These are phyloP conservation scores for Pseudogymnoascus sp. DNA, from an alignment of 2,329 filamentous ascomycete species.

Conservation along the genomic window DNA sequence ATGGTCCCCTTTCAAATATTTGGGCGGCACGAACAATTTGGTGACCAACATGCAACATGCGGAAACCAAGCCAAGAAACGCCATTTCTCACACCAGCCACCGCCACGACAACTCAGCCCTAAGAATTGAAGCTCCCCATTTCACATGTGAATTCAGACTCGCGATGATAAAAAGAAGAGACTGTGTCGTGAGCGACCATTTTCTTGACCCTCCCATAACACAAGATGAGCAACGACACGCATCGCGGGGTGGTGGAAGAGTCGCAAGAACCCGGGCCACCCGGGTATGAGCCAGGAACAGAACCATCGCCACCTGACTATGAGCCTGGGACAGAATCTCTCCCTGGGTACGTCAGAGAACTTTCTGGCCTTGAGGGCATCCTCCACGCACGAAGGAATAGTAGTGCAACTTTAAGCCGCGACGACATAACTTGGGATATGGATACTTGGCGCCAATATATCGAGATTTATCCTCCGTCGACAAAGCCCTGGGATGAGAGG, in stretches of 20 bases:
- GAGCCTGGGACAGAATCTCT: not conserved
- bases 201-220: not conserved
- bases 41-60: not conserved
- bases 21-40: not conserved
- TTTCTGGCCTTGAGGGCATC: not conserved
- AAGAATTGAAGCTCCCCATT: not conserved
- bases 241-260: not conserved
- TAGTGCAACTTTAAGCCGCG: not conserved
- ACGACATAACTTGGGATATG: not conserved
- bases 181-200: not conserved
- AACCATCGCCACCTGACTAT: not conserved
- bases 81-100: not conserved
- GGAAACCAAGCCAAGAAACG: not conserved
- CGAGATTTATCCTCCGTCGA: not conserved
- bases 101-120: not conserved
- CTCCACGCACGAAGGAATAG: not conserved
- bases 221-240: not conserved
- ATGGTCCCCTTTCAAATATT: not conserved
- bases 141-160: not conserved
- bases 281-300: not conserved
- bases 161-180: not conserved
- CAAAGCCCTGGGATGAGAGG: not conserved
- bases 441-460: not conserved
- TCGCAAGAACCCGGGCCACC: not conserved
- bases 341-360: not conserved